phyloP scores from a whole-genome alignment of 2,329 filamentous ascomycete species.

The Beauveria caledonica region DNA sequence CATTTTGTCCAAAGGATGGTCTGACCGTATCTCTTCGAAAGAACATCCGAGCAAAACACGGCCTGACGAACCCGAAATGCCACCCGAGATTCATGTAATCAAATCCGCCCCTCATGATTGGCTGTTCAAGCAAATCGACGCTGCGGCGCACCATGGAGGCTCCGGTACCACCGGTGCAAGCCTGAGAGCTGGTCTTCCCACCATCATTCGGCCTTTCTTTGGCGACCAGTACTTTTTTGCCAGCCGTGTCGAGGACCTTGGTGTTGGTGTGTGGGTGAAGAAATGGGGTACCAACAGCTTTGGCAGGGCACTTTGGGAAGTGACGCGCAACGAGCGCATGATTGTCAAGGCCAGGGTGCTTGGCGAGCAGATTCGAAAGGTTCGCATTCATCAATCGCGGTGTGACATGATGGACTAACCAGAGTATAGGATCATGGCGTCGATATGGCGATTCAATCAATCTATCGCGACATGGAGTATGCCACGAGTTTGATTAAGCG shows the following conservation, averaged over 20 bases:
- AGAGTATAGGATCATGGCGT: conserved; percentile 71
- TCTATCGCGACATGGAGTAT: conserved; percentile 93
- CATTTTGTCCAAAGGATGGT: conserved; percentile 95
- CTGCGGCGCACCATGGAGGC: conserved; percentile 88
- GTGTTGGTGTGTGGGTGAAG: conserved; percentile 82
- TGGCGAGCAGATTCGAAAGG: conserved; percentile 79
- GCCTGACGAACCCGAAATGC: conserved; percentile 54
- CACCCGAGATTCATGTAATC: conserved; percentile 78
- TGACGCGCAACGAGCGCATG: conserved; percentile 84
- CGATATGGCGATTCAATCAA: conserved; percentile 78
- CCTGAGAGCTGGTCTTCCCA: conserved; percentile 81
- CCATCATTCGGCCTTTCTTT: conserved; percentile 94
- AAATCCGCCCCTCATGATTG: conserved; percentile 91
- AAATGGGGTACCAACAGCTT: conserved; percentile 84
- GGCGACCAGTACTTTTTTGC: conserved; percentile 98
- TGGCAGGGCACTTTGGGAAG: conserved; percentile 81
- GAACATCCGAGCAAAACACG: conserved; percentile 37
- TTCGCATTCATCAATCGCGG: conserved; percentile 34
- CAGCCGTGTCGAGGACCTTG: conserved; percentile 79
- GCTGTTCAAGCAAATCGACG: conserved; percentile 90
- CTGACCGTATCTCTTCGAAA: conserved; percentile 60
- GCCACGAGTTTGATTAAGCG: conserved; percentile 74
- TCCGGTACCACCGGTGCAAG: conserved; percentile 93
- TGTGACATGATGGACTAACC: conserved; percentile 19
- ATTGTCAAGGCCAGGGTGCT: conserved; percentile 74